Conservation (phyloP, 164 flowering plant species). For the Brasenia schreberi region DNA sequence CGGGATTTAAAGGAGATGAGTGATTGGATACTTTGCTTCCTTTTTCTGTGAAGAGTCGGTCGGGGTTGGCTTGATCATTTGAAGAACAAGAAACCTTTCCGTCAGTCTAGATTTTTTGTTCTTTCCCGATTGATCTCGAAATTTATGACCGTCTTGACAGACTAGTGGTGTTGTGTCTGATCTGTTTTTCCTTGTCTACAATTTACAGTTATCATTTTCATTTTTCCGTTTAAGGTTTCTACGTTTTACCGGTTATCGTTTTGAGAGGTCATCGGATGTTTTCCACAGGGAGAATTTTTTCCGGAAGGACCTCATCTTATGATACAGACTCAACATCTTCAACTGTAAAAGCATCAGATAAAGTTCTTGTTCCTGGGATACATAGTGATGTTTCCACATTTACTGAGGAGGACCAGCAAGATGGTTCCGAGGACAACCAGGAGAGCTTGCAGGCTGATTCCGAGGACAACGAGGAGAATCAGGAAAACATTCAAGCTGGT, state of each 20-base stretch:
- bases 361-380: conserved; percentile 67
- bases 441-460: conserved; percentile 9
- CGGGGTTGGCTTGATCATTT: no score
- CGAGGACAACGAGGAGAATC: not conserved
- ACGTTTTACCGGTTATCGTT: not conserved
- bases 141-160: not conserved
- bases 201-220: no score
- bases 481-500: not conserved
- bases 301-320: conserved; percentile 31
- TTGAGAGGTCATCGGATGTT: not conserved
- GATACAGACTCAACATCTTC: conserved; percentile 42
- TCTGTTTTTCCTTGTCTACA: no score
- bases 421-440: conserved; percentile 23
- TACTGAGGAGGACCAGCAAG: conserved; percentile 26
- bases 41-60: no score
- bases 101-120: not conserved
- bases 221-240: not conserved
- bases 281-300: conserved; percentile 61
- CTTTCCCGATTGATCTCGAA: not conserved
- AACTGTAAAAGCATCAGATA: conserved; percentile 46
- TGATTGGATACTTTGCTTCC: not conserved
- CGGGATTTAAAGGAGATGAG: not conserved
- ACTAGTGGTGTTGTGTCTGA: no score
- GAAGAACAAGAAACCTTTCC: no score
- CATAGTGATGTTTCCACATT: conserved; percentile 37